These are phyloP conservation scores for Aphanocladium album DNA, from an alignment of 2,329 filamentous ascomycete genomes.

Conservation along the genomic window DNA sequence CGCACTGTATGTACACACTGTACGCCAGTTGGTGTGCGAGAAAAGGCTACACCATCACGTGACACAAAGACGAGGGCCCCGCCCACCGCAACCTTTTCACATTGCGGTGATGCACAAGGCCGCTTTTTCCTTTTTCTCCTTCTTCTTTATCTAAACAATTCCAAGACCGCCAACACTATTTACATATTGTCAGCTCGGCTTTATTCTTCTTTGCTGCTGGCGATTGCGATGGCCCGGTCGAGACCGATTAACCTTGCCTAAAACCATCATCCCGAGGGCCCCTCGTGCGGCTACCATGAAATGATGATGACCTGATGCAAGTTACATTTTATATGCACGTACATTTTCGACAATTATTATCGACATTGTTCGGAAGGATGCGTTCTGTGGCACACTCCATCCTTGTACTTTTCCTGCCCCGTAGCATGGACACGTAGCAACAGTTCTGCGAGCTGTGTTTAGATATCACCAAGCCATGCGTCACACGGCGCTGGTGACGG, in stretches of 20 bases:
- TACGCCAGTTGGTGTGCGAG: not conserved
- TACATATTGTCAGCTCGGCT: constrained; percentile 33
- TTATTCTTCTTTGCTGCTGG: constrained; percentile 36
- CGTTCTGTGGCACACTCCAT: too few relatives aligned
- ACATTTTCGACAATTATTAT: not conserved
- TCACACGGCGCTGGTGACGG: not conserved
- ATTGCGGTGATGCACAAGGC: constrained; percentile 17
- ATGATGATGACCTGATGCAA: constrained; percentile 64
- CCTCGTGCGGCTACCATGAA: constrained; percentile 60
- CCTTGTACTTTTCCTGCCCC: not conserved
- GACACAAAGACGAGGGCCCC: not conserved
- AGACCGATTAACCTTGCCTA: constrained; percentile 58
- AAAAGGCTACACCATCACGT: not conserved
- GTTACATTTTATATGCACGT: constrained; percentile 39
- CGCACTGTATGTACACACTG: not conserved
- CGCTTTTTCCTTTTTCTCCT: constrained; percentile 23
- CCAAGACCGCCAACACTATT: constrained; percentile 41
- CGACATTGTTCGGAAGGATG: not conserved
- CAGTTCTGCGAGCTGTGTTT: not conserved
- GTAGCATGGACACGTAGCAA: not conserved
- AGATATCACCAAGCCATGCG: not conserved
- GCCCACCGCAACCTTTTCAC: constrained; percentile 7
- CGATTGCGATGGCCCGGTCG: constrained; percentile 48
- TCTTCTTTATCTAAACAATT: constrained; percentile 23
- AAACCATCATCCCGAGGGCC: constrained; percentile 67